These are phyloP conservation scores for Bolboschoenus planiculmis DNA, from an alignment of 176 grass and related monocot species.

Conservation along the genomic window DNA sequence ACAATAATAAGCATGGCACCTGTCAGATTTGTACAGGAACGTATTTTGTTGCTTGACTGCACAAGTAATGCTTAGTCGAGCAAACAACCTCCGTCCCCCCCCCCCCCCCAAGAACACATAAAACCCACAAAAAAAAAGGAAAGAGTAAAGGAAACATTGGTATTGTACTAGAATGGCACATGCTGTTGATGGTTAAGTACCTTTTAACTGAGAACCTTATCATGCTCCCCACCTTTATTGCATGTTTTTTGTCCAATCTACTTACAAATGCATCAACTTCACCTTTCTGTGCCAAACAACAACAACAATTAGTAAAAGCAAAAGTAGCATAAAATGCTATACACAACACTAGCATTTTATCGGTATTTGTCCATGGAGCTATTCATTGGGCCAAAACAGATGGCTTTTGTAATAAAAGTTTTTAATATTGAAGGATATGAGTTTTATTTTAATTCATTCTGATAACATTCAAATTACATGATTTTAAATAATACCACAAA, in stretches of 20 bases:
- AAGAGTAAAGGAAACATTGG: background rate
- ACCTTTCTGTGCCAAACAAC: conserved; percentile 35
- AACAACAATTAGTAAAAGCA: background rate
- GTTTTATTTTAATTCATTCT: background rate
- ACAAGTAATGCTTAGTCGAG: background rate
- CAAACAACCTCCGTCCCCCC: background rate
- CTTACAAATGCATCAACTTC: conserved; percentile 51
- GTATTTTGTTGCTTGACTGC: background rate
- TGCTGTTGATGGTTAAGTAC: conserved; percentile 24
- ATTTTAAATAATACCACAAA: background rate
- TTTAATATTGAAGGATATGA: background rate
- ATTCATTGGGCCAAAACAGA: background rate
- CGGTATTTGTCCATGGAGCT: background rate
- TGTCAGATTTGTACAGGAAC: background rate
- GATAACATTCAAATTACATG: background rate
- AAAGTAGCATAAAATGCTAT: background rate
- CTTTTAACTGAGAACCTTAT: conserved; percentile 84
- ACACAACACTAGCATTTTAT: conserved; percentile 11
- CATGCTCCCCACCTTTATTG: conserved; percentile 66
- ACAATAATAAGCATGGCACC: background rate
- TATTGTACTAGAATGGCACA: background rate
- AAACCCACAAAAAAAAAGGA: background rate
- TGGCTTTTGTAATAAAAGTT: background rate
- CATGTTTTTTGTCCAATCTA: conserved; percentile 39
- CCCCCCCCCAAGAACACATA: too few species aligned